Evolutionary conservation across 163 green algal genomes (phyloP), one percentile per base, ranked within the genome.

Genomic region (Scenedesmus sp.): DNA sequence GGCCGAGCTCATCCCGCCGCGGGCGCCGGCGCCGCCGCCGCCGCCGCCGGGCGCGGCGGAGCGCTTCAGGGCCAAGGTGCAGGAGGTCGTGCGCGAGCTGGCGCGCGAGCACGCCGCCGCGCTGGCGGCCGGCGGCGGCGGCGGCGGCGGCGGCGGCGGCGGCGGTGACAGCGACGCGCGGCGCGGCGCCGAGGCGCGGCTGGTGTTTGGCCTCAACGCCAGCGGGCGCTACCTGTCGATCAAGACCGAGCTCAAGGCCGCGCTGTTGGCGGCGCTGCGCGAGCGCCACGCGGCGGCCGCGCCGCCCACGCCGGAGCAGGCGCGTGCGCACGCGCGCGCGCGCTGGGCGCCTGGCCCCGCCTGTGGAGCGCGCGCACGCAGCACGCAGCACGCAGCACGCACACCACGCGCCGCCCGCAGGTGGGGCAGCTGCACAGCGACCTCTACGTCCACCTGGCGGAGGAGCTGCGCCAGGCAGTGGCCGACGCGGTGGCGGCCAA

Each of bases 371-470:
- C n/a, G n/a, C n/a, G n/a, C n/a, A n/a, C n/a, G n/a, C n/a, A n/a
- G n/a, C n/a, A n/a, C n/a, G n/a, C n/a, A n/a, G n/a, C n/a, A n/a
- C n/a, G n/a, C n/a, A n/a, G n/a, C n/a, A n/a, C n/a, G n/a, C n/a
- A n/a, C n/a, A n/a, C n/a, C n/a, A n/a, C n/a, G n/a, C n/a, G n/a
- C n/a, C n/a, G 14, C 10, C 14, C 22, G 20, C 29, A 70, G 71
- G 71, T 48, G 42, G 54, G 60, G 57, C 57, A 79, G 71, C 57
- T 79, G 44, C 51, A 80, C 29, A 62, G 51, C 13, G 60, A 71
- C 36, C 42, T 80, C 20, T 80, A 80, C 34, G 60, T 63, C 10
- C 36, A 63, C 62, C 58, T 80, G 1, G 53, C 69, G 47, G 57
- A 71, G 6, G 58, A 80, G n/a, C 10, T 78, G 20, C 48, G 18